phyloP scores from a whole-genome alignment of 2,329 filamentous ascomycete species.

The Aspergillus ibericus region DNA sequence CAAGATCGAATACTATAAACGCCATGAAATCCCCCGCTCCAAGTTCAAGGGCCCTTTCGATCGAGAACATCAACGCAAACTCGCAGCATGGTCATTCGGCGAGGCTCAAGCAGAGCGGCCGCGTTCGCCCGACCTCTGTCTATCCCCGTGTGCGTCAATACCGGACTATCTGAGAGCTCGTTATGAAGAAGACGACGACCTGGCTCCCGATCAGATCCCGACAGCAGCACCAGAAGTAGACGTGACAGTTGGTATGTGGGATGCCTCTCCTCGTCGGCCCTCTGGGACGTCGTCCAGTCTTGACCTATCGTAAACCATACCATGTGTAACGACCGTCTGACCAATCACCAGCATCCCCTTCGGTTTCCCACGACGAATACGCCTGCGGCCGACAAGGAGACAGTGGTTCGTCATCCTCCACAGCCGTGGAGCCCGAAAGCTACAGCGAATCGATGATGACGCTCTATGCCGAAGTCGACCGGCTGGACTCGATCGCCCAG shows the following conservation, averaged over 20 bases:
- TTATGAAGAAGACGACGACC: slow-evolving; percentile 22
- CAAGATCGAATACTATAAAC: slow-evolving; percentile 51
- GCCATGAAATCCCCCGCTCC: slow-evolving; percentile 48
- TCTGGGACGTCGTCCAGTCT: neutral
- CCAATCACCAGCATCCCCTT: slow-evolving; percentile 19
- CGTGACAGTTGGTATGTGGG: slow-evolving; percentile 21
- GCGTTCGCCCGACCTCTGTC: slow-evolving; percentile 37
- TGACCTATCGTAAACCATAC: slow-evolving; percentile 1
- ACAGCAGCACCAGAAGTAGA: slow-evolving; percentile 15
- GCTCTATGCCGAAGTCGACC: slow-evolving; percentile 29
- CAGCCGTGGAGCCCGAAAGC: slow-evolving; percentile 36
- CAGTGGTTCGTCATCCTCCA: slow-evolving; percentile 37
- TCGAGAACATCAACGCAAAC: slow-evolving; percentile 43
- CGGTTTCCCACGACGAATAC: slow-evolving; percentile 25
- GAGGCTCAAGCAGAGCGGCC: slow-evolving; percentile 35
- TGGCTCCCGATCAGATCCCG: slow-evolving; percentile 18
- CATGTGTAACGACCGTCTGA: slow-evolving; percentile 11
- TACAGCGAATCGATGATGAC: slow-evolving; percentile 38
- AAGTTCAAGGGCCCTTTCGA: slow-evolving; percentile 52
- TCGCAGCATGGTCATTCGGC: slow-evolving; percentile 48
- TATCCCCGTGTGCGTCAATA: slow-evolving; percentile 40
- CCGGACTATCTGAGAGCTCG: slow-evolving; percentile 24
- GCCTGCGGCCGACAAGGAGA: slow-evolving; percentile 27
- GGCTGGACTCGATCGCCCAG: slow-evolving; percentile 29
- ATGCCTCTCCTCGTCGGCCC: neutral